Percentiles rank a stretch among this genome's conserved stretches.
Conservation (phyloP, 164 flowering plant genomes). For the Piper betle region DNA sequence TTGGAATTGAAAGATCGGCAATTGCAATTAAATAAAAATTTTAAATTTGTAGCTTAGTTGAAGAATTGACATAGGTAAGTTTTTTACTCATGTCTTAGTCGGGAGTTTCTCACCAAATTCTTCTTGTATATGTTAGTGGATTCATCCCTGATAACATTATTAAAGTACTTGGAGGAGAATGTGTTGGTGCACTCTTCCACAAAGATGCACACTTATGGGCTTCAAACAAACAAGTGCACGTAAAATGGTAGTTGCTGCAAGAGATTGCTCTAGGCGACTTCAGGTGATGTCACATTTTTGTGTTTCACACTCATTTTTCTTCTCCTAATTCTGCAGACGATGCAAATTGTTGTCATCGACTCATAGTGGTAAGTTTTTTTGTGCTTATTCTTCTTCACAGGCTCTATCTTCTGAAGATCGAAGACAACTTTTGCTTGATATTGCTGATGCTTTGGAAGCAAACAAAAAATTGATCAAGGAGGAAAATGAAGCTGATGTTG, state of each 20-base stretch:
- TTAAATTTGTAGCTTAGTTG: too few relatives aligned
- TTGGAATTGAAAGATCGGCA: too few relatives aligned
- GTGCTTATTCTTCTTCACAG: constrained; percentile 17
- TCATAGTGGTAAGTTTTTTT: constrained; percentile 6
- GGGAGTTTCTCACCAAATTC: constrained; percentile 1
- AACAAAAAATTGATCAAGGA: constrained; percentile 44
- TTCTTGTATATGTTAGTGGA: constrained; percentile 47
- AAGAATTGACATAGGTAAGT: too few relatives aligned
- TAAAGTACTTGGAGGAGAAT: constrained; percentile 68
- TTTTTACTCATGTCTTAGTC: not conserved
- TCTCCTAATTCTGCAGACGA: constrained; percentile 41
- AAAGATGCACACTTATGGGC: constrained; percentile 63
- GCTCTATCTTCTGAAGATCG: constrained; percentile 57
- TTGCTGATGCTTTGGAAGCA: constrained; percentile 85
- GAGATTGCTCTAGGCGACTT: constrained; percentile 83
- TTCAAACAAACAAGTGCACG: constrained; percentile 43
- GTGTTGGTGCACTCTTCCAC: constrained; percentile 85
- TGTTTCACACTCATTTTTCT: not conserved
- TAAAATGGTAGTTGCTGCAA: constrained; percentile 94
- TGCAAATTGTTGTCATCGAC: constrained; percentile 18
- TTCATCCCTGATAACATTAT: constrained; percentile 52
- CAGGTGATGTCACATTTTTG: constrained; percentile 38
- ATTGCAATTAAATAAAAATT: too few relatives aligned
- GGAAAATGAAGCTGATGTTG: constrained; percentile 90
- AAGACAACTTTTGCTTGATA: constrained; percentile 53